Conservation (phyloP, 2,329 filamentous ascomycete species). For the Emmonsia crescens region DNA sequence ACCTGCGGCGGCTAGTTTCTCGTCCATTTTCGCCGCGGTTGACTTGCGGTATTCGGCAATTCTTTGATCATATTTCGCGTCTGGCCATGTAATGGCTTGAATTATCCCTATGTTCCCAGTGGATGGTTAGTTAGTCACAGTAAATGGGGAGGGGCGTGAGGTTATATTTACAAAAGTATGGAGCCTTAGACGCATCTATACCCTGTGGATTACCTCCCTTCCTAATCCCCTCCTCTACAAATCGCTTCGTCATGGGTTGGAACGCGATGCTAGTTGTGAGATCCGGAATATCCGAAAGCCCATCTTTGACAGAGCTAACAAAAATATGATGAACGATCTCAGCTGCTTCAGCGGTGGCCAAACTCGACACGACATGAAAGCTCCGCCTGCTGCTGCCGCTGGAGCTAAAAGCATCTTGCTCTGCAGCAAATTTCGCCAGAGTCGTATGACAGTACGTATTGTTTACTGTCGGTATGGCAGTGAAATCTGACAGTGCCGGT, state of each 20-base stretch:
- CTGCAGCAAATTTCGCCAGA: background rate
- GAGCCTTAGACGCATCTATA: background rate
- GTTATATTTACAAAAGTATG: slow-evolving; percentile 3
- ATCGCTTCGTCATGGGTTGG: slow-evolving; percentile 2
- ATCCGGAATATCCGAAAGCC: background rate
- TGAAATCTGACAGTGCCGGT: background rate
- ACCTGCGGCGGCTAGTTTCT: background rate
- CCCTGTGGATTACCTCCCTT: slow-evolving; percentile 3
- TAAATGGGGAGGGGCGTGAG: background rate
- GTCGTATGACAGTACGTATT: background rate
- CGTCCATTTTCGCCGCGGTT: background rate
- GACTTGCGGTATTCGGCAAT: background rate
- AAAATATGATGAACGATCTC: background rate
- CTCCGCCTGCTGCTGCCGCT: background rate
- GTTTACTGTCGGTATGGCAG: background rate
- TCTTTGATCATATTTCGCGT: background rate
- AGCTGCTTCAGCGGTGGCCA: background rate
- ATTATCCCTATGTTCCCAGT: background rate
- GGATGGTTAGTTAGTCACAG: background rate
- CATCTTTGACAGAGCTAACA: background rate
- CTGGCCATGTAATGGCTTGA: slow-evolving; percentile 5
- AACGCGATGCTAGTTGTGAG: slow-evolving; percentile 1
- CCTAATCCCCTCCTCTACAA: background rate
- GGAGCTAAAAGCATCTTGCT: background rate
- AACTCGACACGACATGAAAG: background rate